Conservation (phyloP, 345 rosid genomes). For the Theobroma cacao region DNA sequence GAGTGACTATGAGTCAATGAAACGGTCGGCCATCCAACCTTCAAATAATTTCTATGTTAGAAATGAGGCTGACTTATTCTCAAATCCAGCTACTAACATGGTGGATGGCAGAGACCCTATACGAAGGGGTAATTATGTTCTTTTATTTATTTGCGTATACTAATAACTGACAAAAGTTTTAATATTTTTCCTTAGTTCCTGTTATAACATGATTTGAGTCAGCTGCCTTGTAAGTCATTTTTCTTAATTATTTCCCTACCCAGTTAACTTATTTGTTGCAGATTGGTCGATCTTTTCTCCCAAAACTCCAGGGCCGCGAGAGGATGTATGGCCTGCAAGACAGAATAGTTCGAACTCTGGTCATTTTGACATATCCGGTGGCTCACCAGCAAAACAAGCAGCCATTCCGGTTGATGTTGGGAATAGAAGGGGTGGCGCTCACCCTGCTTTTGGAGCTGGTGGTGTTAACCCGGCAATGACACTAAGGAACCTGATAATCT, state of each 20-base stretch:
- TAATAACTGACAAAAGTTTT: no score
- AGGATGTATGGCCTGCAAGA: slow-evolving; percentile 89
- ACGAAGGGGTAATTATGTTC: slow-evolving; percentile 60
- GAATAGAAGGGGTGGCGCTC: slow-evolving; percentile 52
- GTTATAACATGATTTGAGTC: slow-evolving; percentile 1
- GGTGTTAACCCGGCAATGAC: slow-evolving; percentile 69
- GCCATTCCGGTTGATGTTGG: slow-evolving; percentile 54
- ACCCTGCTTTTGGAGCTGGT: slow-evolving; percentile 48
- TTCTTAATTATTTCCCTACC: slow-evolving; percentile 48
- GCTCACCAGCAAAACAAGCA: slow-evolving; percentile 55
- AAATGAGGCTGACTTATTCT: slow-evolving; percentile 71
- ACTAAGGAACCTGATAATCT: slow-evolving; percentile 78
- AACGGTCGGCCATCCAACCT: slow-evolving; percentile 84
- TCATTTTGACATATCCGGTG: slow-evolving; percentile 62
- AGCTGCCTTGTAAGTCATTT: slow-evolving; percentile 9
- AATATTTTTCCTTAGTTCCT: slow-evolving; percentile 3
- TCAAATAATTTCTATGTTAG: slow-evolving; percentile 60
- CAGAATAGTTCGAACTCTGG: slow-evolving; percentile 71
- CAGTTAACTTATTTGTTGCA: slow-evolving; percentile 80
- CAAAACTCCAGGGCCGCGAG: slow-evolving; percentile 92
- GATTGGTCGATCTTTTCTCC: slow-evolving; percentile 82
- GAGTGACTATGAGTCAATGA: slow-evolving; percentile 68
- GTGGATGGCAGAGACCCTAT: slow-evolving; percentile 61
- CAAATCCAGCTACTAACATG: slow-evolving; percentile 53
- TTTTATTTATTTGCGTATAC: slow-evolving; percentile 8